Evolutionary conservation across 2,329 filamentous ascomycete species (phyloP), one percentile per base, ranked within the genome.

Genomic region (Monilinia laxa): DNA sequence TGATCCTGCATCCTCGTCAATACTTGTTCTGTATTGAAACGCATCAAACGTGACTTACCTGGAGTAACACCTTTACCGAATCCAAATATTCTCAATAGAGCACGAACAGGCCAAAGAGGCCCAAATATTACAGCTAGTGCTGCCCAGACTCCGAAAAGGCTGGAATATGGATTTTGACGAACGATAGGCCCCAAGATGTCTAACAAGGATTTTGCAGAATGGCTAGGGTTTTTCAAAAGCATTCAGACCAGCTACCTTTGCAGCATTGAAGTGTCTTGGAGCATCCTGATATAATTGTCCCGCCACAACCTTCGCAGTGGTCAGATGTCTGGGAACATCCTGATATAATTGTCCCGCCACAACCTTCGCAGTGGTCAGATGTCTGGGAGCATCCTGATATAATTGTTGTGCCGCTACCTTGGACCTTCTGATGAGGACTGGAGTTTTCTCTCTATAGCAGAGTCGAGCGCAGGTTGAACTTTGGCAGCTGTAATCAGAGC

Each of bases 1-100:
- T 6, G 60, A 63, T 53, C 35, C 60, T 63, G 28, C 10, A 55
- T 14, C 5, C 23, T 49, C 35, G 35, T 63, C 23, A 63, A n/a
- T 63, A 11, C 10, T 53, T 55, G 49, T 6, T 5, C 12, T 20
- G 25, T 14, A 12, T 28, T 28, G 6, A 42, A n/a, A 42, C 25
- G 2, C 9, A 51, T 28, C 12, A 55, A 42, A 16, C 5, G 25
- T 20, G 25, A 28, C 60, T 52, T 42, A 40, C 60, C n/a, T n/a
- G 38, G 51, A 28, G 18, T 45, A 20, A 63, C 23, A 10, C 56
- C 56, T 54, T 65, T 62, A 45, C 55, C 3, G 53, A 65, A 65
- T 31, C 64, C 64, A 25, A 65, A 53, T 16, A 65, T 35, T 45
- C n/a, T 53, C 25, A 60, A 49, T 18, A 65, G 20, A 42, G 31